Evolutionary conservation across 768 basidiomycete genomes (phyloP).

Genomic region (Rhodosporidiobolus odoratus): DNA sequence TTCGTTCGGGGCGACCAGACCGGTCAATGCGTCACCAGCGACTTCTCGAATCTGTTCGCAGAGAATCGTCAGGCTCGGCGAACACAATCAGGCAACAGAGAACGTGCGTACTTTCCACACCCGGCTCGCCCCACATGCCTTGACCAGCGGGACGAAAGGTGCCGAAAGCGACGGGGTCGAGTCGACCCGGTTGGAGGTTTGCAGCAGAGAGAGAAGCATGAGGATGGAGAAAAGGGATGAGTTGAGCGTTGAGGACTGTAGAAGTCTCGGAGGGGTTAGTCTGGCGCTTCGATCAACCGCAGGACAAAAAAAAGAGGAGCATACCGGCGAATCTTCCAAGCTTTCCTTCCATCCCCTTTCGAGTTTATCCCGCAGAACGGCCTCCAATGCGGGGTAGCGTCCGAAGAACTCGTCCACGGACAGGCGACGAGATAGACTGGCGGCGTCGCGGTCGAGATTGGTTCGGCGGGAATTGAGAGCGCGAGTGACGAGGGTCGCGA

Average conservation of each 20-base stretch:
- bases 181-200: conserved; percentile 23
- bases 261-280: too few relatives aligned
- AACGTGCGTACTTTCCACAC: conserved; percentile 34
- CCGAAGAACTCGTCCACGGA: conserved; percentile 33
- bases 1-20: conserved; percentile 12
- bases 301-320: background rate
- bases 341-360: conserved; percentile 26
- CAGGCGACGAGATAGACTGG: conserved; percentile 14
- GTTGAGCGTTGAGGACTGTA: conserved; percentile 29
- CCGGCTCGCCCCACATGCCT: conserved; percentile 13
- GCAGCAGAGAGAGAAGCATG: conserved; percentile 34
- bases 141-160: conserved; percentile 23
- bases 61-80: background rate
- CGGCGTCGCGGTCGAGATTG: conserved; percentile 35
- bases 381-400: conserved; percentile 21
- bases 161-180: background rate
- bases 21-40: conserved; percentile 33
- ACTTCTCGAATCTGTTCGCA: conserved; percentile 38
- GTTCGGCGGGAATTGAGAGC: conserved; percentile 23
- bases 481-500: conserved; percentile 31
- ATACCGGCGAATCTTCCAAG: conserved; percentile 13
- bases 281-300: background rate
- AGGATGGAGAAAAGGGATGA: conserved; percentile 35
- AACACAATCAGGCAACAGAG: too few relatives aligned
- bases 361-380: conserved; percentile 21